Evolutionary conservation across 2,329 filamentous ascomycete species (phyloP), one percentile per base, ranked within the genome.

Genomic region (Eutypa lata): DNA sequence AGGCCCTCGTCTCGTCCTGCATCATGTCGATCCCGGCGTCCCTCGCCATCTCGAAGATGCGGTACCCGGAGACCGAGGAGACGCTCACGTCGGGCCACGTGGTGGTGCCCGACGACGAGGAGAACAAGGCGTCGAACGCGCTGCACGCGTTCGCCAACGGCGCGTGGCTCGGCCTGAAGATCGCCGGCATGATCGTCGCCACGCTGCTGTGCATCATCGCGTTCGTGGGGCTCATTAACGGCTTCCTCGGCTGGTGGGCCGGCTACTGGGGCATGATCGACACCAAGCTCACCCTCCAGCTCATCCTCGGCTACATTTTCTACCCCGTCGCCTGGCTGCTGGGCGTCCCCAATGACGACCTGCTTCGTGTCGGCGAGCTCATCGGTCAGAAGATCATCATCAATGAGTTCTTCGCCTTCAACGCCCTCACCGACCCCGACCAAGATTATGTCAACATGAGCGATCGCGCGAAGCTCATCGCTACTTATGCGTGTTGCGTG

Each of bases 21-120:
- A 91, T 96, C 69, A 97, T 97, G 92, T 92, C 88, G 63, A 96
- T 96, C 58, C 92, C 92, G 0, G 91, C 91, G 1, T 95, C 91
- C 3, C 80, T 97, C 14, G 91, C 91, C 48, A 86, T 94, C 56
- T 93, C 89, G 58, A 96, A 96, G 75, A 80, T 96, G 63, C 88
- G 92, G 53, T 96, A 88, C 69, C 92, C 92, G 2, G 92, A 96
- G 74, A 87, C 84, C 3, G 90, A 96, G 70, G 89, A 93, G 71
- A 89, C 90, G 0, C 77, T 96, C 35, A 96, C 91, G 0, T 87
- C 89, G 4, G 90, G 91, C 52, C 83, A 85, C 18, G 87, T 94
- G 28, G 84, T 93, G 42, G 82, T 96, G 24, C 90, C 91, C 2
- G 87, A 94, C 31, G 87, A 92, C 50, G 82, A 87, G 7, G 87